These are phyloP conservation scores for Citrullus colocynthis DNA, from an alignment of 306 rosid genomes.

Conservation along the genomic window DNA sequence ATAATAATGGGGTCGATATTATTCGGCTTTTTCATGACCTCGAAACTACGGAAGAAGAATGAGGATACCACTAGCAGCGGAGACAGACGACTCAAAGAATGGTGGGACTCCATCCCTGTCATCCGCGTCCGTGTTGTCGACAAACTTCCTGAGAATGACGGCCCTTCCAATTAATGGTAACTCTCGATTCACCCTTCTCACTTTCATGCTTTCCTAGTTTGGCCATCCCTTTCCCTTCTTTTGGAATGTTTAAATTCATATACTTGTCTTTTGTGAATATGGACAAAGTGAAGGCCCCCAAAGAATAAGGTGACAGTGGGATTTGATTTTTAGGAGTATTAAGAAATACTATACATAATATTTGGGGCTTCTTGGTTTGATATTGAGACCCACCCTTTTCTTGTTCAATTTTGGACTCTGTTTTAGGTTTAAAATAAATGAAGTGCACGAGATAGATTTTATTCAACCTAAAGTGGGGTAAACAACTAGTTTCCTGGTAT, in stretches of 20 bases:
- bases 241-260: neutral
- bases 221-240: neutral
- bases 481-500: no score
- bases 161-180: neutral
- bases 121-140: constrained; percentile 52
- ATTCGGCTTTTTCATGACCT: constrained; percentile 33
- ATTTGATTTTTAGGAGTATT: neutral
- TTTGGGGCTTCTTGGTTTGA: neutral
- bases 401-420: neutral
- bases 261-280: neutral
- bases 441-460: neutral
- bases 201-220: neutral
- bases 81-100: constrained; percentile 61
- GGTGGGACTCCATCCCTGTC: constrained; percentile 94
- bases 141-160: neutral
- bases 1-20: constrained; percentile 41
- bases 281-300: neutral
- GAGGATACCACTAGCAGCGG: constrained; percentile 23
- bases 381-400: neutral
- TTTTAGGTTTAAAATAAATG: neutral
- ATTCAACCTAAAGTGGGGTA: no score
- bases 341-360: neutral
- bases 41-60: constrained; percentile 17
- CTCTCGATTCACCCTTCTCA: neutral
- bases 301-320: neutral